phyloP scores from a whole-genome alignment of 2,329 filamentous ascomycete genomes.

The Phialophora macrospora region DNA sequence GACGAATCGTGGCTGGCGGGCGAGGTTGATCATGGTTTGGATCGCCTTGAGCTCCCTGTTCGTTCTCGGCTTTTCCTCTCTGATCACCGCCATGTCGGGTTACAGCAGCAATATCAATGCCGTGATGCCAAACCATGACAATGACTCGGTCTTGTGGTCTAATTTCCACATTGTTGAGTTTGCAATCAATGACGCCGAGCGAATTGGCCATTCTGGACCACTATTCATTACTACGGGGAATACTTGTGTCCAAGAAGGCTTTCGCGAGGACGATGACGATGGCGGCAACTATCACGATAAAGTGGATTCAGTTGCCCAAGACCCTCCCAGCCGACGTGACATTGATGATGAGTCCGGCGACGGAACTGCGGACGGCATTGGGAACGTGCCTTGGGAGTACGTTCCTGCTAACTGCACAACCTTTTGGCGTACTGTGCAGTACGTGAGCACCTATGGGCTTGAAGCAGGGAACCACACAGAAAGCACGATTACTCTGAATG shows the following conservation, averaged over 20 bases:
- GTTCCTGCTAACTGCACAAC: constrained; percentile 30
- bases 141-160: constrained; percentile 37
- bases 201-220: constrained; percentile 28
- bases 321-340: constrained; percentile 5
- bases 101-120: constrained; percentile 43
- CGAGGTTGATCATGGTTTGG: constrained; percentile 43
- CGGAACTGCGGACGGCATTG: neutral
- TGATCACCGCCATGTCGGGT: constrained; percentile 47
- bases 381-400: constrained; percentile 27
- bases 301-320: neutral
- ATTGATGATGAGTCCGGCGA: constrained; percentile 1
- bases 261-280: constrained; percentile 23
- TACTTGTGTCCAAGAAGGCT: constrained; percentile 22
- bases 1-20: constrained; percentile 28
- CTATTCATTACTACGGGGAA: constrained; percentile 21
- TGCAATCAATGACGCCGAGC: constrained; percentile 30
- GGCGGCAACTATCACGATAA: neutral
- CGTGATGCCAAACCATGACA: constrained; percentile 38
- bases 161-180: constrained; percentile 38
- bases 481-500: constrained; percentile 26
- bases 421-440: constrained; percentile 31
- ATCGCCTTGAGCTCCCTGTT: constrained; percentile 43
- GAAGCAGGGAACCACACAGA: neutral
- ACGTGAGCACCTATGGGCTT: constrained; percentile 28
- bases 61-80: constrained; percentile 43